Percentiles rank a stretch among this genome's conserved stretches.
Evolutionary conservation across 2,329 filamentous ascomycete genomes (phyloP).

Genomic region (Cryphonectria radicalis): DNA sequence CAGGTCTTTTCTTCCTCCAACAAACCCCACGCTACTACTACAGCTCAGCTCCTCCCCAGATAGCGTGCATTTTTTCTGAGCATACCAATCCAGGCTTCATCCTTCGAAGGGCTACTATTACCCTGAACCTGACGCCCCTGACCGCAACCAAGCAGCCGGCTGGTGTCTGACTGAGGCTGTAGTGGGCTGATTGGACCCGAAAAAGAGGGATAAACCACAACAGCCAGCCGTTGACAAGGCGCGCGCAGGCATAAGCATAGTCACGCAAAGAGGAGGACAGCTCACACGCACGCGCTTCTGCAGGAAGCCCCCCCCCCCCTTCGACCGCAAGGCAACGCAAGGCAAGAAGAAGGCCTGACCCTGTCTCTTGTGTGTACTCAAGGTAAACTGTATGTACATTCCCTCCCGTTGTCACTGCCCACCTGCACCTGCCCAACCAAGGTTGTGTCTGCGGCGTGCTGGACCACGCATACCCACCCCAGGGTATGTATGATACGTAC

Average conservation of each 20-base stretch:
- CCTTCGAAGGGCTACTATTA: conserved; percentile 3
- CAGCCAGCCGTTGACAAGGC: conserved; percentile 6
- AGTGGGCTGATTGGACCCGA: conserved; percentile 4
- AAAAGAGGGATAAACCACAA: not conserved
- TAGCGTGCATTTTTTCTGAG: conserved; percentile 17
- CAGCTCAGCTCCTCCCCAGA: conserved; percentile 33
- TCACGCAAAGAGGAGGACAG: conserved; percentile 30
- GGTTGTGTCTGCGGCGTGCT: not conserved
- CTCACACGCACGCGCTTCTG: conserved; percentile 33
- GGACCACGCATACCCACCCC: not conserved
- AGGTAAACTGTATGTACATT: not conserved
- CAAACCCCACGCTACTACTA: conserved; percentile 44
- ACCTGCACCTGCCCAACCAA: not conserved
- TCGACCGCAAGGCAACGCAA: conserved; percentile 18
- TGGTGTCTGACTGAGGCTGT: not conserved
- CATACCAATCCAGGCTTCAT: conserved; percentile 15
- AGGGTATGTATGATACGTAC: conserved; percentile 25
- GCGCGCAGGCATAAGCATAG: not conserved
- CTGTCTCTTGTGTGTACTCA: conserved; percentile 6
- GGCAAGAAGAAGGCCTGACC: conserved; percentile 15
- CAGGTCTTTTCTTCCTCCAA: conserved; percentile 39
- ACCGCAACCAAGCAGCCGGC: not conserved
- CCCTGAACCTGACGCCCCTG: not conserved
- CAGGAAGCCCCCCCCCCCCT: conserved; percentile 6
- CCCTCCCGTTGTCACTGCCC: conserved; percentile 6